Percentiles rank a stretch among this genome's conserved stretches.
phyloP scores from a whole-genome alignment of 2,329 filamentous ascomycete species.

The Escovopsis sp. region DNA sequence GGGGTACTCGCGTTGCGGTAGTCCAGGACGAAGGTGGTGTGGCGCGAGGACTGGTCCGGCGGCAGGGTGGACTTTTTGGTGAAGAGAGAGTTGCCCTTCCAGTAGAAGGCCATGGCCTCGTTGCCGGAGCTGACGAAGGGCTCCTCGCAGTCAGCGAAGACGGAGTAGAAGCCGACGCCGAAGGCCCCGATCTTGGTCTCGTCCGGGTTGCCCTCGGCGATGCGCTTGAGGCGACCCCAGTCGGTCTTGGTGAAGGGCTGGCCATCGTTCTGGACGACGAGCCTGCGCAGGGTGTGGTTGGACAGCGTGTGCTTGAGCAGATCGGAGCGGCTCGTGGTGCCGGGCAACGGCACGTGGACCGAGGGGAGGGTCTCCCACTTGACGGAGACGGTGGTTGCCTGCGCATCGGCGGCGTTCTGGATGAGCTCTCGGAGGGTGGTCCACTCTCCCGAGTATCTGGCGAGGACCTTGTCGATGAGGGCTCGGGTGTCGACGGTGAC shows the following conservation, averaged over 20 bases:
- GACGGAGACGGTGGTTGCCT: conserved; percentile 76
- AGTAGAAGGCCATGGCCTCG: conserved; percentile 96
- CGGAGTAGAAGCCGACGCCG: conserved; percentile 95
- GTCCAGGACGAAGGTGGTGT: conserved; percentile 89
- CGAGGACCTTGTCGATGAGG: conserved; percentile 93
- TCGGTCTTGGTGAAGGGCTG: conserved; percentile 77
- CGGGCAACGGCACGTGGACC: conserved; percentile 54
- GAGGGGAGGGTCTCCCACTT: conserved; percentile 88
- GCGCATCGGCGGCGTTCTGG: conserved; percentile 95
- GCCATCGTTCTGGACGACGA: conserved; percentile 90
- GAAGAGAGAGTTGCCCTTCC: conserved; percentile 96
- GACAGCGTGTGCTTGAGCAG: conserved; percentile 69
- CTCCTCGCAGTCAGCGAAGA: conserved; percentile 95
- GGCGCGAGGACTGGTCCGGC: conserved; percentile 44
- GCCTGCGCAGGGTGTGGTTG: conserved; percentile 70
- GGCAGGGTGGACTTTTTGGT: conserved; percentile 71
- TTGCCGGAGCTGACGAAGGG: conserved; percentile 88
- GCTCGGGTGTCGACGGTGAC: conserved; percentile 96
- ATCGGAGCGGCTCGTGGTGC: conserved; percentile 49
- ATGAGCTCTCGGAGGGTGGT: conserved; percentile 80
- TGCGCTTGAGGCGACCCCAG: conserved; percentile 86
- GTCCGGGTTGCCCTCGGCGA: conserved; percentile 97
- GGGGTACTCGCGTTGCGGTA: conserved; percentile 82
- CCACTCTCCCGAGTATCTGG: conserved; percentile 93
- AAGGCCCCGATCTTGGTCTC: conserved; percentile 99